These are phyloP conservation scores for Oenanthe sinensis DNA, from an alignment of 129 eudicot genomes.

Conservation along the genomic window DNA sequence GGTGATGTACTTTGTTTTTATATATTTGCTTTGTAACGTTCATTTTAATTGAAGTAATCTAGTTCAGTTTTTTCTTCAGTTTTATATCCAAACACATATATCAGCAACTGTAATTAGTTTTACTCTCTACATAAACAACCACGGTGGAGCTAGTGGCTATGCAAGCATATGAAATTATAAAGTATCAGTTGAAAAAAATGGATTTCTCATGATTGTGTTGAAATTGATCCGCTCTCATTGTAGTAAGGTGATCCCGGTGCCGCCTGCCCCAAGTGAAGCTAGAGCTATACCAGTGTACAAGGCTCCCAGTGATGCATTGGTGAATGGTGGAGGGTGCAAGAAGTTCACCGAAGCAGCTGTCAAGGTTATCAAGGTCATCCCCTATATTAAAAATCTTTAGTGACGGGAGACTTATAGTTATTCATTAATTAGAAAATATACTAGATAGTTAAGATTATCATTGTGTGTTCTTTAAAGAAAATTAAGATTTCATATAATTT, in stretches of 20 bases:
- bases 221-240: conserved; percentile 47
- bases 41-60: no score
- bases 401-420: not conserved
- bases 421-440: not conserved
- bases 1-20: no score
- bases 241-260: conserved; percentile 31
- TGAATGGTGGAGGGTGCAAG: conserved; percentile 24
- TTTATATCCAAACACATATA: no score
- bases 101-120: no score
- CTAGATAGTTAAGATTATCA: no score
- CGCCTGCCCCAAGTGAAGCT: conserved; percentile 29
- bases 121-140: no score
- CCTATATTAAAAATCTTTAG: not conserved
- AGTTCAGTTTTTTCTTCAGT: no score
- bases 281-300: conserved; percentile 24
- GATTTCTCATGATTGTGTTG: conserved; percentile 19
- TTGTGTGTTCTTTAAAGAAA: no score
- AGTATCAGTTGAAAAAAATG: conserved; percentile 37
- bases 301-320: conserved; percentile 14
- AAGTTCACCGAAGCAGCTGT: conserved; percentile 10
- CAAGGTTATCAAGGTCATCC: conserved; percentile 4
- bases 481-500: no score
- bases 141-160: conserved; percentile 24
- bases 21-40: no score
- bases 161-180: conserved; percentile 21